phyloP scores from a whole-genome alignment of 306 rosid species.

The Abrus pulchellus region DNA sequence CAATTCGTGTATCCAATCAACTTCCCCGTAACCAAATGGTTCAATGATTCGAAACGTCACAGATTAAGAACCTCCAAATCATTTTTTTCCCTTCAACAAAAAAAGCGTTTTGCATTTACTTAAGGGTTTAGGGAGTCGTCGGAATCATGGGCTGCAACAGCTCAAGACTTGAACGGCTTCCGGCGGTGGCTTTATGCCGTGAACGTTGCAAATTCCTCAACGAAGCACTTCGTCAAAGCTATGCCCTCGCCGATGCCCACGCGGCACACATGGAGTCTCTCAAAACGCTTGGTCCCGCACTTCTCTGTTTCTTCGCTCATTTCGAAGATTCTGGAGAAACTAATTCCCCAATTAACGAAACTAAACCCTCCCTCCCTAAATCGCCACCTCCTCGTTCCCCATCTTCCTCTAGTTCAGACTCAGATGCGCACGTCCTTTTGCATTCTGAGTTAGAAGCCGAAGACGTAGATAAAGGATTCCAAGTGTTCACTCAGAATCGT shows the following conservation, averaged over 20 bases:
- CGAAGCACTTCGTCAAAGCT: constrained; percentile 70
- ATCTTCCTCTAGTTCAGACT: constrained; percentile 53
- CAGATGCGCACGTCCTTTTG: constrained; percentile 43
- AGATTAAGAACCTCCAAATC: not conserved
- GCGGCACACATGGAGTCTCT: constrained; percentile 74
- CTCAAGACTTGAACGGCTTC: constrained; percentile 74
- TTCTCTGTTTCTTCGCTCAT: constrained; percentile 64
- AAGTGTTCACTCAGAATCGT: constrained; percentile 35
- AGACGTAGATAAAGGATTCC: constrained; percentile 43
- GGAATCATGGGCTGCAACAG: constrained; percentile 75
- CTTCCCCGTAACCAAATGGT: not conserved
- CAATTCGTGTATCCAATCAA: constrained; percentile 12
- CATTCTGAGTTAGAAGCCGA: constrained; percentile 59
- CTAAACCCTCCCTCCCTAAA: not conserved
- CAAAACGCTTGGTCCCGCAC: constrained; percentile 63
- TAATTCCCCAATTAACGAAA: not conserved
- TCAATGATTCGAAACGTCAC: constrained; percentile 18
- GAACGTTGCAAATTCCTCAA: constrained; percentile 83
- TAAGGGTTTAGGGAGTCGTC: not conserved
- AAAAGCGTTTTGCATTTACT: not conserved
- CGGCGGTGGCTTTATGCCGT: constrained; percentile 84
- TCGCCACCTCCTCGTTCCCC: constrained; percentile 42
- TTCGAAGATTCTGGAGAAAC: constrained; percentile 16
- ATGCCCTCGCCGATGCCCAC: constrained; percentile 80
- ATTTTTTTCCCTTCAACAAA: not conserved